phyloP scores from a whole-genome alignment of 345 rosid species.

The Raphanus raphanistrum region DNA sequence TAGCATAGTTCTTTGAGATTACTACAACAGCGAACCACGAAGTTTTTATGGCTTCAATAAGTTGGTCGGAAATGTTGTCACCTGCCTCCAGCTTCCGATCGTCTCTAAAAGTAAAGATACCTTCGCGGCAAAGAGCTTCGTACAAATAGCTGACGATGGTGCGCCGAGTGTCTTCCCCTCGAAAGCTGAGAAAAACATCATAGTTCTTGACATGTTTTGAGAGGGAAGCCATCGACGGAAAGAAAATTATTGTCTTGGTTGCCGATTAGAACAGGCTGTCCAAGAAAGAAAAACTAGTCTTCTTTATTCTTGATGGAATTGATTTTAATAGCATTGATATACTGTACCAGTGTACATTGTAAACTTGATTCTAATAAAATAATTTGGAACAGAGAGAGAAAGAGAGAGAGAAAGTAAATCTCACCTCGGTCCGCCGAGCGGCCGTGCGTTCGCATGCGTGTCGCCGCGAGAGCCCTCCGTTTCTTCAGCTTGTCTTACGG shows the following conservation, averaged over 20 bases:
- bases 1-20: slow-evolving; percentile 21
- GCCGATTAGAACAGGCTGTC: not conserved
- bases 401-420: too few relatives aligned
- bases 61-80: not conserved
- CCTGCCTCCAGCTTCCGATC: not conserved
- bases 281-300: not conserved
- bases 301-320: too few relatives aligned
- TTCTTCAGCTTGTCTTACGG: too few relatives aligned
- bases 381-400: too few relatives aligned
- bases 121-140: not conserved
- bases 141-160: slow-evolving; percentile 10
- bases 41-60: not conserved
- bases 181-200: slow-evolving; percentile 33
- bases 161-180: slow-evolving; percentile 25
- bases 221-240: not conserved
- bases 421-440: too few relatives aligned
- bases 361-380: too few relatives aligned
- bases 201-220: not conserved
- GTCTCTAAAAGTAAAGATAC: slow-evolving; percentile 17
- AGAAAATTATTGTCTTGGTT: not conserved
- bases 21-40: slow-evolving; percentile 18
- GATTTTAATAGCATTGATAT: too few relatives aligned
- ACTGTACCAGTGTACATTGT: too few relatives aligned
- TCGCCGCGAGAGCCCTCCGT: too few relatives aligned
- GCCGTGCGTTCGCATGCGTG: too few relatives aligned